These are phyloP conservation scores for Bauhinia variegata DNA, from an alignment of 306 rosid species.

Conservation along the genomic window DNA sequence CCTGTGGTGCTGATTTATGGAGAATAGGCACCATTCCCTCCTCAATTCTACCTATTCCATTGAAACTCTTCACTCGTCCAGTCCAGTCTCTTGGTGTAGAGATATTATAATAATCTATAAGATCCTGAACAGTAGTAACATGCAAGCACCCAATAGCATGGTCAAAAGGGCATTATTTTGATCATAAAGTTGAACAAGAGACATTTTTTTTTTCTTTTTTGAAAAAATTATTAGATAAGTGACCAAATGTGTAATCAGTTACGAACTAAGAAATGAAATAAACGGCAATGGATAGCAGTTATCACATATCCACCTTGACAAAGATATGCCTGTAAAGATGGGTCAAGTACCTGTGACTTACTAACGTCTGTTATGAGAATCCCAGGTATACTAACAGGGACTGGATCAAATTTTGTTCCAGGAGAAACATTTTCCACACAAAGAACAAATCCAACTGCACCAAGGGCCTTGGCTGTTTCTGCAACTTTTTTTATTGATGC, in stretches of 20 bases:
- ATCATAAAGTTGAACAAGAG: constrained; percentile 26
- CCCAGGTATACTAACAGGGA: constrained; percentile 90
- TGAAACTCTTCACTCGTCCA: constrained; percentile 88
- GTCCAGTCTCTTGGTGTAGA: constrained; percentile 98
- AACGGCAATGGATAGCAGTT: constrained; percentile 11
- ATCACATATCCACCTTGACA: constrained; percentile 22
- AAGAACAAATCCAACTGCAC: constrained; percentile 97
- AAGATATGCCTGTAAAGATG: constrained; percentile 13
- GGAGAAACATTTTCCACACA: constrained; percentile 93
- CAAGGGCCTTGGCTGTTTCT: constrained; percentile 90
- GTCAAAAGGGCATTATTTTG: constrained; percentile 18
- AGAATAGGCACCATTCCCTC: constrained; percentile 90
- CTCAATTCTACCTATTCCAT: constrained; percentile 80
- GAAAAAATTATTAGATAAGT: too few species aligned
- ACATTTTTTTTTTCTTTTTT: constrained; percentile 33
- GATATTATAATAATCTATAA: constrained; percentile 80
- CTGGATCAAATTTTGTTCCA: constrained; percentile 95
- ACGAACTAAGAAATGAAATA: not conserved
- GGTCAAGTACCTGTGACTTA: constrained; percentile 71
- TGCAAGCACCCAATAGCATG: constrained; percentile 38
- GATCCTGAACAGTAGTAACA: constrained; percentile 64
- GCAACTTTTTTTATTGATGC: constrained; percentile 90
- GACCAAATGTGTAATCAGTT: constrained; percentile 23
- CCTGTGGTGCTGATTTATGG: constrained; percentile 97
- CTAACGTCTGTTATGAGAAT: constrained; percentile 78